Evolutionary conservation across 116 monocot species (phyloP).

Genomic region (Trichopus zeylanicus): DNA sequence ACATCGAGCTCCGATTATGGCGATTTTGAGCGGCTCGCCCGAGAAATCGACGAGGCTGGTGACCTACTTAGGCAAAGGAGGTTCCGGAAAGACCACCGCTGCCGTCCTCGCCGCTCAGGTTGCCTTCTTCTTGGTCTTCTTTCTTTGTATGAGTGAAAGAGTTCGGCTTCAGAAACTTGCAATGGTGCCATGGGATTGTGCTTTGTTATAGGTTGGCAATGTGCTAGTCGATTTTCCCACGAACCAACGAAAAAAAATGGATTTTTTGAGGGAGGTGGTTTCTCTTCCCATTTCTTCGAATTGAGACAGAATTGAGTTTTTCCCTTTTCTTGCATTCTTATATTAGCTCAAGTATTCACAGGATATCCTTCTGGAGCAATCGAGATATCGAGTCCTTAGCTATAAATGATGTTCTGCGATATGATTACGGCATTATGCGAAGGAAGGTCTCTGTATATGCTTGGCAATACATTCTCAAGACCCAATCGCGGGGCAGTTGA

Average conservation of each 20-base stretch:
- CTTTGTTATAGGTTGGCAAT: not conserved
- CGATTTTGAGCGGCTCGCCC: conserved; percentile 2
- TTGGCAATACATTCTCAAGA: conserved; percentile 86
- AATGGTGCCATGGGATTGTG: no score
- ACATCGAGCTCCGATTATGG: conserved; percentile 11
- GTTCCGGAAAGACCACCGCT: conserved; percentile 84
- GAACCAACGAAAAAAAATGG: not conserved
- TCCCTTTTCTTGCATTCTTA: not conserved
- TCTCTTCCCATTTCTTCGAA: no score
- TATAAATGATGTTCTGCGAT: conserved; percentile 11
- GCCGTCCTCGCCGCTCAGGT: conserved; percentile 83
- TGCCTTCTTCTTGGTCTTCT: not conserved
- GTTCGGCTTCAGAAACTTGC: no score
- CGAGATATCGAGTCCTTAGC: no score
- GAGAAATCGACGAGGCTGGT: conserved; percentile 57
- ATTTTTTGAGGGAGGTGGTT: no score
- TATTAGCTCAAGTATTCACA: not conserved
- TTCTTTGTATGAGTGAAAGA: no score
- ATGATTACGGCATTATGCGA: conserved; percentile 61
- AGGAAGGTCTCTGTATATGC: conserved; percentile 72
- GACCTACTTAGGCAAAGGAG: conserved; percentile 91
- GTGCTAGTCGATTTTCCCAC: not conserved
- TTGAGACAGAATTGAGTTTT: not conserved
- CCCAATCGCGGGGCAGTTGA: conserved; percentile 46
- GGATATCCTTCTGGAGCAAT: not conserved